A percentile compares a stretch with the other conserved stretches of the same genome.
phyloP scores from a whole-genome alignment of 805 yeast genomes.

The Kuraishia cidri region DNA sequence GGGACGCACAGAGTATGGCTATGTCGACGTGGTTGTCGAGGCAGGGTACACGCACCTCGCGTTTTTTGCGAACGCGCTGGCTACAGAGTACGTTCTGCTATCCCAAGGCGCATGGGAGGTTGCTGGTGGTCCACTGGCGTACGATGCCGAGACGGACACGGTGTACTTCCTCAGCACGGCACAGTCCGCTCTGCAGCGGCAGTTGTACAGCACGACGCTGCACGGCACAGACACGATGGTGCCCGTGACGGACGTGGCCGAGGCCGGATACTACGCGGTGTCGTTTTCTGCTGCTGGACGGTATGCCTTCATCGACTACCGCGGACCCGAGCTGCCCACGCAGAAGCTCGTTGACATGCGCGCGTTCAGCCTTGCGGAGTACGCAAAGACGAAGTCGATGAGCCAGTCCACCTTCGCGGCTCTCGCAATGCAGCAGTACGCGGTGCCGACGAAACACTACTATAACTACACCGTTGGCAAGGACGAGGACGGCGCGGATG shows the following conservation, averaged over 20 bases:
- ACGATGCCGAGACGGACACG: slow-evolving; percentile 32
- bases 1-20: slow-evolving; percentile 34
- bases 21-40: slow-evolving; percentile 50
- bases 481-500: slow-evolving; percentile 16
- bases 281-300: slow-evolving; percentile 49
- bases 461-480: slow-evolving; percentile 17
- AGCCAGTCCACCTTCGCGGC: slow-evolving; percentile 1
- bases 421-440: slow-evolving; percentile 20
- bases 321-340: slow-evolving; percentile 41
- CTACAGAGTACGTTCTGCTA: slow-evolving; percentile 28
- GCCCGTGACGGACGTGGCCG: slow-evolving; percentile 20
- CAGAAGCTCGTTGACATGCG: slow-evolving; percentile 26
- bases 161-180: slow-evolving; percentile 52
- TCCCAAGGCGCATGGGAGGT: slow-evolving; percentile 45
- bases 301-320: slow-evolving; percentile 33
- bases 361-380: slow-evolving; percentile 3
- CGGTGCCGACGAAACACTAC: slow-evolving; percentile 42
- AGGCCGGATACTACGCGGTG: slow-evolving; percentile 32
- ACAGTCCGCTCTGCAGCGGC: slow-evolving; percentile 48
- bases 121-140: slow-evolving; percentile 33
- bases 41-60: slow-evolving; percentile 58
- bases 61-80: slow-evolving; percentile 37
- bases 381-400: slow-evolving; percentile 1
- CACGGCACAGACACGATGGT: slow-evolving; percentile 10
- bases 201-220: slow-evolving; percentile 42